These are phyloP conservation scores for Alternaria gansuensis DNA, from an alignment of 2,329 filamentous ascomycete genomes.

Conservation along the genomic window DNA sequence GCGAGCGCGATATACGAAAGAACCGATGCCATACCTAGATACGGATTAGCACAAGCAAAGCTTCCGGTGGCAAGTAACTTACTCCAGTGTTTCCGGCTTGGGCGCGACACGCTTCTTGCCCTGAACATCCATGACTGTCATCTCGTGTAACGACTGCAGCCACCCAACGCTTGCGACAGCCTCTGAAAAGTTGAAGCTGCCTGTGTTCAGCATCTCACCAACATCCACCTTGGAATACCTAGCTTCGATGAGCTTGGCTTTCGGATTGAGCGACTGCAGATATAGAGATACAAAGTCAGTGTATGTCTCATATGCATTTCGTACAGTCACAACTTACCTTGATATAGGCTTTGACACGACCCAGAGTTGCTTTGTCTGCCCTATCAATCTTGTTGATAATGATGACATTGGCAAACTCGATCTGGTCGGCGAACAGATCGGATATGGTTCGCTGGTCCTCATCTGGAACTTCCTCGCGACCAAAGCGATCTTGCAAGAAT, in stretches of 20 bases:
- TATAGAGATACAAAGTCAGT: no score
- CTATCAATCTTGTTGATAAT: conserved; percentile 76
- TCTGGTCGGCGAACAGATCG: conserved; percentile 78
- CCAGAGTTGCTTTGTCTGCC: conserved; percentile 59
- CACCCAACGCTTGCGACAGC: conserved; percentile 73
- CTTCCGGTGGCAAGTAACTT: conserved; percentile 26
- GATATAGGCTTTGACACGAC: conserved; percentile 63
- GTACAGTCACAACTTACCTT: conserved; percentile 32
- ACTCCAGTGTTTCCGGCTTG: conserved; percentile 75
- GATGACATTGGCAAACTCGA: conserved; percentile 79
- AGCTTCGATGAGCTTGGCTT: conserved; percentile 70
- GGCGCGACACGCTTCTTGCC: conserved; percentile 66
- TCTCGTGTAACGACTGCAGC: conserved; percentile 74
- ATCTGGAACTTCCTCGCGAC: conserved; percentile 62
- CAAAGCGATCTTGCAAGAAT: conserved; percentile 69
- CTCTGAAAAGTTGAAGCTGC: conserved; percentile 69
- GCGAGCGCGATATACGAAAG: conserved; percentile 72
- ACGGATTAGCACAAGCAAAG: not conserved
- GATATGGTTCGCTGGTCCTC: conserved; percentile 79
- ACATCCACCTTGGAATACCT: conserved; percentile 69
- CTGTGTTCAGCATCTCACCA: conserved; percentile 70
- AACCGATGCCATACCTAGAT: conserved; percentile 70
- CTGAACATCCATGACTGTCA: conserved; percentile 68
- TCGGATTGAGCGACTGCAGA: conserved; percentile 66
- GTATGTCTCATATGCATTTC: no score